These are phyloP conservation scores for Lachancea mirantina DNA, from an alignment of 805 yeast species.

Conservation along the genomic window DNA sequence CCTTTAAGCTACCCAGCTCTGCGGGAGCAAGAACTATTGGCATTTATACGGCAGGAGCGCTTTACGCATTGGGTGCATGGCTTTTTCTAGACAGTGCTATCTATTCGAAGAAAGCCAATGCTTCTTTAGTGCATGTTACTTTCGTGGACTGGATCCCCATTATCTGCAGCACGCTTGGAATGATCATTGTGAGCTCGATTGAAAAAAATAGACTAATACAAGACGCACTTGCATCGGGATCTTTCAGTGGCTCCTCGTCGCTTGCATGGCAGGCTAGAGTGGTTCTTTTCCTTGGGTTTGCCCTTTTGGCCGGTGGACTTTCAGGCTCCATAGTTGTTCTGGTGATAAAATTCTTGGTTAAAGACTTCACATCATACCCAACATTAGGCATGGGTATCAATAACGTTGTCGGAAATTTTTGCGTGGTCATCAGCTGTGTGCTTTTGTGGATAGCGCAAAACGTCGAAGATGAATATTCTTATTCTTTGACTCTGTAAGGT, in stretches of 20 bases:
- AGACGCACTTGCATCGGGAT: conserved; percentile 31
- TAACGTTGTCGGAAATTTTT: conserved; percentile 71
- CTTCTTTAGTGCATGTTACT: conserved; percentile 77
- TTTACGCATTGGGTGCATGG: conserved; percentile 87
- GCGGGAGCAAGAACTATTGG: conserved; percentile 64
- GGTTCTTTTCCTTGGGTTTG: conserved; percentile 84
- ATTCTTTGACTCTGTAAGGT: conserved; percentile 66
- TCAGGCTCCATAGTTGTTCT: conserved; percentile 88
- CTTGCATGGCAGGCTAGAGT: conserved; percentile 93
- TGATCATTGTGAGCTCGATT: conserved; percentile 56
- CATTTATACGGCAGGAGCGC: conserved; percentile 67
- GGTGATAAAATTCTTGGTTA: conserved; percentile 74
- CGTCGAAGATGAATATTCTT: conserved; percentile 92
- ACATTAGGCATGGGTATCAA: conserved; percentile 91
- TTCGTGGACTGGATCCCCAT: conserved; percentile 96
- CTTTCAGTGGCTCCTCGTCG: conserved; percentile 33
- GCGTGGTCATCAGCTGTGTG: conserved; percentile 83
- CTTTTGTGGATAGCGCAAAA: conserved; percentile 91
- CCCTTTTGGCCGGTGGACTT: conserved; percentile 86
- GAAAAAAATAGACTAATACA: conserved; percentile 38
- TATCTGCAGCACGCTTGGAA: conserved; percentile 81
- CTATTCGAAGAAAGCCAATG: conserved; percentile 77
- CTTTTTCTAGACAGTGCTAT: conserved; percentile 81
- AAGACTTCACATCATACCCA: conserved; percentile 68
- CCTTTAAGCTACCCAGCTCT: conserved; percentile 63